Conservation (phyloP, 495 filamentous ascomycete genomes). For the Penicillium ochrochloron region DNA sequence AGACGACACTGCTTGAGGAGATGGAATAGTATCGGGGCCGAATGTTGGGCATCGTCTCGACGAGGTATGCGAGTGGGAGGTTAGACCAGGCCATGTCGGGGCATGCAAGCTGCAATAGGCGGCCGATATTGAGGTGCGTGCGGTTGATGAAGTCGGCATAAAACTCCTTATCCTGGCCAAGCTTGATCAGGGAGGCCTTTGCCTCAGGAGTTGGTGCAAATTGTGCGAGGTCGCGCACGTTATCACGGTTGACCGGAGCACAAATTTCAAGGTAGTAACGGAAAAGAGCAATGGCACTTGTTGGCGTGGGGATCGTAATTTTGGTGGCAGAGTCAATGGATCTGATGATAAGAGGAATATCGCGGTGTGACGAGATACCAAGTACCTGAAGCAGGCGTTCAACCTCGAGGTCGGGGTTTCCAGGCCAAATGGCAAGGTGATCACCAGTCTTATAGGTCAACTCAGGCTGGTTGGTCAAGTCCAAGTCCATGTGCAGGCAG, state of each 20-base stretch:
- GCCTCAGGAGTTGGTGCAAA: constrained; percentile 49
- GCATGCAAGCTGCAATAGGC: constrained; percentile 38
- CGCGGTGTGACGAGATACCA: constrained; percentile 32
- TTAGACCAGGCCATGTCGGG: constrained; percentile 37
- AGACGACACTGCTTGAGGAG: constrained; percentile 53
- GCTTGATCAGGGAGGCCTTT: constrained; percentile 36
- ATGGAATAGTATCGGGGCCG: constrained; percentile 60
- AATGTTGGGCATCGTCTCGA: constrained; percentile 48
- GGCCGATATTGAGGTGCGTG: constrained; percentile 48
- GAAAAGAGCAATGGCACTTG: constrained; percentile 46
- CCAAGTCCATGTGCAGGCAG: constrained; percentile 57
- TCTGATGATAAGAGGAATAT: constrained; percentile 39
- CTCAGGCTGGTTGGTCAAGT: constrained; percentile 47
- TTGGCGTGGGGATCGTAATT: constrained; percentile 48
- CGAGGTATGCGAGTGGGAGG: constrained; percentile 49
- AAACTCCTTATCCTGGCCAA: constrained; percentile 39
- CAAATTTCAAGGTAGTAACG: constrained; percentile 57
- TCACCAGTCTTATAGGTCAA: constrained; percentile 73
- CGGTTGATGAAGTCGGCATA: constrained; percentile 39
- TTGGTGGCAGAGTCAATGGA: constrained; percentile 39
- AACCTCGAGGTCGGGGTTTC: constrained; percentile 63
- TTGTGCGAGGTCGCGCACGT: constrained; percentile 43
- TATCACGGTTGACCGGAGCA: constrained; percentile 50
- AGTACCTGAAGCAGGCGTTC: constrained; percentile 42
- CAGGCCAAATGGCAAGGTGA: constrained; percentile 73